These are phyloP conservation scores for Infundibulicybe gibba DNA, from an alignment of 768 basidiomycete genomes.

Conservation along the genomic window DNA sequence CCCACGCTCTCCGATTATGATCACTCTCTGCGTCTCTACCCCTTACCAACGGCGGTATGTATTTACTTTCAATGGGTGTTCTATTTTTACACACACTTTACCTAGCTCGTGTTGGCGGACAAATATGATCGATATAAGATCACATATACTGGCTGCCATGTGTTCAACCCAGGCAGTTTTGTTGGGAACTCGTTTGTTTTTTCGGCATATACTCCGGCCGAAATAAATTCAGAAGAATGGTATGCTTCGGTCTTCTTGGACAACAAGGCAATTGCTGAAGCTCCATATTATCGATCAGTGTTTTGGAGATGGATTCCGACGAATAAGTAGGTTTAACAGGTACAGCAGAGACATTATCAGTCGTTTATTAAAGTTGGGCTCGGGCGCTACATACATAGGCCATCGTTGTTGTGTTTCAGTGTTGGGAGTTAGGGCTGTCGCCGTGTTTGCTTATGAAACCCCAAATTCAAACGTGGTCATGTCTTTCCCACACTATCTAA, in stretches of 20 bases:
- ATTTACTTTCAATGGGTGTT: neutral
- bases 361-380: too few species aligned
- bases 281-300: constrained; percentile 15
- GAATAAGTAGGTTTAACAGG: constrained; percentile 15
- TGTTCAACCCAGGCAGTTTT: constrained; percentile 97
- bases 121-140: constrained; percentile 95
- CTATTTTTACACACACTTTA: constrained; percentile 2
- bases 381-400: too few species aligned
- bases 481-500: too few species aligned
- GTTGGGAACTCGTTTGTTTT: constrained; percentile 80
- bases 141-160: constrained; percentile 97
- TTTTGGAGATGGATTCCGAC: constrained; percentile 35
- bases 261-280: constrained; percentile 1
- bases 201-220: constrained; percentile 87
- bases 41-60: constrained; percentile 86
- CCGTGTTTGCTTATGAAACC: too few species aligned
- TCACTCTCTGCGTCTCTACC: constrained; percentile 89
- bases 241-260: constrained; percentile 20
- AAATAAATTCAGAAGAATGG: constrained; percentile 84
- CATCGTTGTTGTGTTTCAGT: too few species aligned
- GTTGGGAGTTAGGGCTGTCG: neutral
- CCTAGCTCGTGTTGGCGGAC: constrained; percentile 88
- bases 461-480: too few species aligned
- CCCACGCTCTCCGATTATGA: constrained; percentile 89
- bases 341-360: too few species aligned